Conservation (phyloP, 2,329 filamentous ascomycete genomes). For the Paraphaeosphaeria sporulosa region DNA sequence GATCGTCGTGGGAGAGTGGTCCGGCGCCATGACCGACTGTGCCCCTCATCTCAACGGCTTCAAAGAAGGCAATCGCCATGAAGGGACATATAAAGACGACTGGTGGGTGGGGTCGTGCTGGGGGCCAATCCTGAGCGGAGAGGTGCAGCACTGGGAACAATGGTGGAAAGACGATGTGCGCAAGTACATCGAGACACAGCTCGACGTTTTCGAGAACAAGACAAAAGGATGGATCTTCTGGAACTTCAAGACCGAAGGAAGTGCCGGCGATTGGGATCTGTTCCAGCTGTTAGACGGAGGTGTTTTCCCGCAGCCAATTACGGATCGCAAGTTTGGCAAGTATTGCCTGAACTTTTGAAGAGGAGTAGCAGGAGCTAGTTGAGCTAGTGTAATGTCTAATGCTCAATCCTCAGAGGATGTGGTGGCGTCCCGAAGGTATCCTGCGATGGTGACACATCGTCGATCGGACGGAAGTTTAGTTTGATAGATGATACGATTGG, state of each 20-base stretch:
- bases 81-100: constrained; percentile 61
- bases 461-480: not conserved
- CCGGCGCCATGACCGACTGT: constrained; percentile 69
- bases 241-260: constrained; percentile 64
- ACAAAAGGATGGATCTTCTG: constrained; percentile 64
- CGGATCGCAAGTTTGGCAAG: constrained; percentile 37
- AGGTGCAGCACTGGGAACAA: constrained; percentile 57
- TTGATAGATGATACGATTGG: not conserved
- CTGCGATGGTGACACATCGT: not conserved
- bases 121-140: constrained; percentile 54
- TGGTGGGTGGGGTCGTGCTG: constrained; percentile 62
- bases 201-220: constrained; percentile 60
- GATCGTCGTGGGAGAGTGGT: constrained; percentile 73
- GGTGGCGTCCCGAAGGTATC: not conserved
- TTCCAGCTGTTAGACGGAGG: constrained; percentile 58
- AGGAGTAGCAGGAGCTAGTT: not conserved
- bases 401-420: not conserved
- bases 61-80: constrained; percentile 64
- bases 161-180: constrained; percentile 55
- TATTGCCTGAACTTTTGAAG: constrained; percentile 32
- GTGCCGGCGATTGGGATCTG: constrained; percentile 62
- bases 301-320: constrained; percentile 55
- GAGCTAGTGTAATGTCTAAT: not conserved
- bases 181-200: constrained; percentile 62
- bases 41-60: constrained; percentile 56